Evolutionary conservation across 1,284 basidiomycete genomes (phyloP).

Genomic region (Cryptococcus sp.): DNA sequence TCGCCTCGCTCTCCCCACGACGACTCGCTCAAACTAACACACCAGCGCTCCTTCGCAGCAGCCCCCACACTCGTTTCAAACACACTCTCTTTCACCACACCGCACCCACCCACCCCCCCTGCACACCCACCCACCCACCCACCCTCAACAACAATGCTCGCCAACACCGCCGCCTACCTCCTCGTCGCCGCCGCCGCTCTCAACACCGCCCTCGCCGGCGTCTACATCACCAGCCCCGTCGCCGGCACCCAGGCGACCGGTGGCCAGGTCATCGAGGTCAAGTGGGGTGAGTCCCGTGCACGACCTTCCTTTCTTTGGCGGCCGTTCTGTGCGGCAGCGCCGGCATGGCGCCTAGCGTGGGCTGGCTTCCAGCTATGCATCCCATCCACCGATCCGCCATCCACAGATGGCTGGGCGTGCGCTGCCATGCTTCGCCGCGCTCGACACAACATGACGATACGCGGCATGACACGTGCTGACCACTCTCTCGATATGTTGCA

Average conservation of each 20-base stretch:
- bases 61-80: constrained; percentile 31
- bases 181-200: constrained; percentile 53
- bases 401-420: neutral
- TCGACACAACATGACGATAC: neutral
- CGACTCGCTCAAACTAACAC: too few species aligned
- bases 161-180: constrained; percentile 19
- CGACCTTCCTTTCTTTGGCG: neutral
- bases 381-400: neutral
- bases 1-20: too few species aligned
- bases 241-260: constrained; percentile 57
- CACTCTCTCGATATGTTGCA: constrained; percentile 10
- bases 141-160: constrained; percentile 29
- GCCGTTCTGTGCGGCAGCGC: neutral
- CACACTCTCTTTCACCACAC: neutral
- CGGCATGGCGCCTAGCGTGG: too few species aligned
- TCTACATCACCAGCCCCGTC: constrained; percentile 51
- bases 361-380: neutral
- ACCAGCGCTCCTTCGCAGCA: too few species aligned
- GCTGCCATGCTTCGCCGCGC: neutral
- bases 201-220: constrained; percentile 40
- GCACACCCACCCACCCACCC: too few species aligned
- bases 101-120: neutral
- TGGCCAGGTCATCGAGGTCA: constrained; percentile 60
- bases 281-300: constrained; percentile 57
- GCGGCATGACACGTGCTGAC: neutral